Evolutionary conservation across 768 basidiomycete species (phyloP).

Genomic region (Suillus tomentosus): DNA sequence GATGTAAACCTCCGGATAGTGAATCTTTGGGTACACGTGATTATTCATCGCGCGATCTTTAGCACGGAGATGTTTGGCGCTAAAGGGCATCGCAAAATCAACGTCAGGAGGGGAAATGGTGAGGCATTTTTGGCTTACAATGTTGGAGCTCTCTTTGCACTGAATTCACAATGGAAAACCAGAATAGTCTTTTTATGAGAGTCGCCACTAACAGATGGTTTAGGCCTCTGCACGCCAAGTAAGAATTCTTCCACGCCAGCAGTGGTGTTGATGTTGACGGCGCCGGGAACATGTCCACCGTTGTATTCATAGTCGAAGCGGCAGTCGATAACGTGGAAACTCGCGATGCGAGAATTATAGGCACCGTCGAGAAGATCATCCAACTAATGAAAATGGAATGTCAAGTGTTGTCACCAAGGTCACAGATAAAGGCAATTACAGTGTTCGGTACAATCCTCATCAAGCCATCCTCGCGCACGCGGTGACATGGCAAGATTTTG

Average conservation of each 20-base stretch:
- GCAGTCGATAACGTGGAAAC: conserved; percentile 89
- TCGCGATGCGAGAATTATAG: conserved; percentile 63
- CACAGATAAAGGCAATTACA: conserved; percentile 46
- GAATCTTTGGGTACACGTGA: conserved; percentile 86
- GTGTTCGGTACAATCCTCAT: conserved; percentile 86
- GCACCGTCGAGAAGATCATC: conserved; percentile 75
- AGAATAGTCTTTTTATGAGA: conserved; percentile 74
- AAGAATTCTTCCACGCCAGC: conserved; percentile 79
- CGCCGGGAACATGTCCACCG: conserved; percentile 91
- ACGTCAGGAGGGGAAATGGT: background rate
- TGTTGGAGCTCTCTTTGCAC: conserved; percentile 91
- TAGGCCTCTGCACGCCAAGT: conserved; percentile 63
- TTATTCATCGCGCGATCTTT: conserved; percentile 89
- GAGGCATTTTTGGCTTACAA: conserved; percentile 58
- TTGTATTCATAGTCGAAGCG: conserved; percentile 96
- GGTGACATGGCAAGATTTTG: conserved; percentile 92
- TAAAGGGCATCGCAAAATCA: conserved; percentile 33
- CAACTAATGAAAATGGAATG: conserved; percentile 51
- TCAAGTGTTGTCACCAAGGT: background rate
- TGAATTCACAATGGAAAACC: conserved; percentile 98
- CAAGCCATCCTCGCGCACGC: conserved; percentile 91
- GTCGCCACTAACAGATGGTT: conserved; percentile 76
- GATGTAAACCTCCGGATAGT: conserved; percentile 96
- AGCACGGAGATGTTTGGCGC: conserved; percentile 91
- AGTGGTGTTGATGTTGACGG: conserved; percentile 88